These are phyloP conservation scores for Plasmodium reichenowi DNA, from an alignment of 169 alveolate species.

Conservation along the genomic window DNA sequence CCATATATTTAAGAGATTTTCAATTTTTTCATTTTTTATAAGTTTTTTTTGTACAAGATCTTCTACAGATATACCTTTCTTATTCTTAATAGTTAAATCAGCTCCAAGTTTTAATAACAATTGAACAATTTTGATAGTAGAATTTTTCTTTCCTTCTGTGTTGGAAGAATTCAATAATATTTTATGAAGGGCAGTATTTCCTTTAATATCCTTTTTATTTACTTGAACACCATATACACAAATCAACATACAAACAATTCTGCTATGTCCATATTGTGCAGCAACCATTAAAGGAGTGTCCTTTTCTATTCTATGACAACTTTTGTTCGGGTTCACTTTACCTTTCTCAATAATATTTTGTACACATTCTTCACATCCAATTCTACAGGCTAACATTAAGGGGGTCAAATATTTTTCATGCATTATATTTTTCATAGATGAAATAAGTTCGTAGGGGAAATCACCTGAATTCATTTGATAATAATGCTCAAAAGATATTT, in stretches of 20 bases:
- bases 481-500: slow-evolving; percentile 72
- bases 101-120: slow-evolving; percentile 81
- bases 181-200: slow-evolving; percentile 87
- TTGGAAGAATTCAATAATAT: slow-evolving; percentile 67
- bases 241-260: slow-evolving; percentile 82
- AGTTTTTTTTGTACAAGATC: slow-evolving; percentile 42
- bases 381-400: slow-evolving; percentile 83
- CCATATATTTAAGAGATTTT: slow-evolving; percentile 70
- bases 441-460: slow-evolving; percentile 44
- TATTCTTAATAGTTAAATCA: slow-evolving; percentile 72
- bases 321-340: slow-evolving; percentile 80
- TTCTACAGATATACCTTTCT: slow-evolving; percentile 78
- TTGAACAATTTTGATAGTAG: slow-evolving; percentile 29
- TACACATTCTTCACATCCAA: slow-evolving; percentile 82
- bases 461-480: slow-evolving; percentile 41
- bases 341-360: slow-evolving; percentile 81
- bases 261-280: slow-evolving; percentile 86
- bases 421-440: slow-evolving; percentile 69
- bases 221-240: slow-evolving; percentile 85
- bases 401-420: slow-evolving; percentile 82
- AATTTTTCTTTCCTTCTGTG: slow-evolving; percentile 18
- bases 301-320: slow-evolving; percentile 77
- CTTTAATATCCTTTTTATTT: slow-evolving; percentile 85
- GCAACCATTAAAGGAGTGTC: slow-evolving; percentile 91
- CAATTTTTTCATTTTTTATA: slow-evolving; percentile 64